Percentiles rank a stretch among this genome's conserved stretches.
phyloP scores from a whole-genome alignment of 1,284 basidiomycete genomes.

The Naganishia liquefaciens region DNA sequence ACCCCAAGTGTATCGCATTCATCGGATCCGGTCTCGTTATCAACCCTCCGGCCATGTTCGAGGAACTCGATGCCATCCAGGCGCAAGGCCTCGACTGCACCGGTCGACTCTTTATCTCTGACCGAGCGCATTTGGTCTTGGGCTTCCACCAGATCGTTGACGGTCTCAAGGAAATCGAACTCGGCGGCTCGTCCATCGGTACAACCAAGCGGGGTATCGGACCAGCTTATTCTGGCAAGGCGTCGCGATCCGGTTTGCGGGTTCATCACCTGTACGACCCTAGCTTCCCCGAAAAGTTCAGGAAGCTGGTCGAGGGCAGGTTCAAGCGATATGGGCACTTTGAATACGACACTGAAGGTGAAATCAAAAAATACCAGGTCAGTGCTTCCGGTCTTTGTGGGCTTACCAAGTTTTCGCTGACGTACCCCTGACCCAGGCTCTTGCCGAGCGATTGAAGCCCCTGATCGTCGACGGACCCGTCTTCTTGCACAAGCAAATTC shows the following conservation, averaged over 20 bases:
- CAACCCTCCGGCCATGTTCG: constrained; percentile 92
- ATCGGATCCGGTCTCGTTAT: constrained; percentile 95
- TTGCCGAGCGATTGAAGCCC: constrained; percentile 82
- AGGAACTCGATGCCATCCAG: constrained; percentile 84
- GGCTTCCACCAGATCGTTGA: constrained; percentile 99
- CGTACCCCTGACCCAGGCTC: constrained; percentile 58
- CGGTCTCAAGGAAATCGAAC: constrained; percentile 95
- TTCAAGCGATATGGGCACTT: constrained; percentile 99
- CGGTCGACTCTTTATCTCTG: constrained; percentile 85
- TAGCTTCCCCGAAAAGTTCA: constrained; percentile 86
- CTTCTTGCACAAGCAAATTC: constrained; percentile 79
- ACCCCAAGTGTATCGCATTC: constrained; percentile 79
- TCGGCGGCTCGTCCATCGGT: constrained; percentile 91
- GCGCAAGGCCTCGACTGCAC: constrained; percentile 89
- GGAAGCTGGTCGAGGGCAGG: constrained; percentile 91
- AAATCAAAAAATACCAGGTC: constrained; percentile 89
- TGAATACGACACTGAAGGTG: constrained; percentile 97
- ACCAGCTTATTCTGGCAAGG: constrained; percentile 96
- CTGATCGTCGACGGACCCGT: constrained; percentile 85
- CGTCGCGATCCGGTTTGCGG: constrained; percentile 90
- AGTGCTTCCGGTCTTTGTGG: constrained; percentile 29
- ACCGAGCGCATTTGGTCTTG: constrained; percentile 94
- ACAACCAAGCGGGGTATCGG: constrained; percentile 98
- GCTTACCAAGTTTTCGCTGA: background rate
- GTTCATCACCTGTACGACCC: constrained; percentile 96